Evolutionary conservation across 306 rosid species (phyloP), one percentile per base, ranked within the genome.

Genomic region (Amphicarpaea edgeworthii): DNA sequence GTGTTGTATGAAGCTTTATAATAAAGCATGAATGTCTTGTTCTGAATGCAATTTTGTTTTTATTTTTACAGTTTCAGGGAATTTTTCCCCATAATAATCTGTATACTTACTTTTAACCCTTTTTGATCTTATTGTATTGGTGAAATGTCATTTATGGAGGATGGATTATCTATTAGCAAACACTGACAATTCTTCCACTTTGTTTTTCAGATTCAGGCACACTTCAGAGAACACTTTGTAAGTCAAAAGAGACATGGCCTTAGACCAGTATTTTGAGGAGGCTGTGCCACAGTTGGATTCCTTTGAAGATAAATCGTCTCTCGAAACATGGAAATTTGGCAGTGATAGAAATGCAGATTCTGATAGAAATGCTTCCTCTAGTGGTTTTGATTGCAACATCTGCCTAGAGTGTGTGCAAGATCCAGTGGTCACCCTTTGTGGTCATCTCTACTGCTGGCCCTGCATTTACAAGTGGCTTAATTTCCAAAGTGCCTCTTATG

Each of bases 401-500:
- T 95, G 98, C 73, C 80, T 95, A 15, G 97, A 90, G 10, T 14
- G 79, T 15, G 93, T 92, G 76, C 91, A 83, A 55, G 98, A 95
- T 53, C 98, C 98, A 0, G 98, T 95, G 60, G 93, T 92, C 43
- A 94, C 98, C n/a, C 96, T 92, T 14, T 95, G 98, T 60, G 98
- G 98, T 19, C 98, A 92, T 75, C 95, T 95, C 78, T 95, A 80
- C 76, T 95, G 98, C 90, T 95, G 98, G 98, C 93, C 97, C 28
- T 95, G 98, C 92, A 81, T 95, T 16, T 95, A 92, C 86, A 88
- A 87, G 72, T 95, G 98, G 98, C 87, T 92, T 49, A 82, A 83
- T 38, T 85, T 60, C 77, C 82, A 73, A 54, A 62, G n/a, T 26
- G 8, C n/a, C 16, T 57, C 87, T 28, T 19, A 80, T 7, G 87